Evolutionary conservation across 768 basidiomycete genomes (phyloP).

Genomic region (Tylopilus subfusipes): DNA sequence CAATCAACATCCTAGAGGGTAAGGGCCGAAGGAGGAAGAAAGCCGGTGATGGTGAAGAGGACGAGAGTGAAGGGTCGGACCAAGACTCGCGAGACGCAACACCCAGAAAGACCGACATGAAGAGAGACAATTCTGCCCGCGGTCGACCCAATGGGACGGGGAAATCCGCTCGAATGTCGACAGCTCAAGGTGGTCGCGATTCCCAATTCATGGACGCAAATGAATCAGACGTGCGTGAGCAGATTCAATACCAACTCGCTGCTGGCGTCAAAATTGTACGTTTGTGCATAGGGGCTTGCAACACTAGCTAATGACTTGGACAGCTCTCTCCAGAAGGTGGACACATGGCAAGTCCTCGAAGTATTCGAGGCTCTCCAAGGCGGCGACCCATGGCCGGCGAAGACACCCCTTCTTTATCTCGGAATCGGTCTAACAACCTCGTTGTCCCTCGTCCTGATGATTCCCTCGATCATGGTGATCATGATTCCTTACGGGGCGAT

Average conservation of each 20-base stretch:
- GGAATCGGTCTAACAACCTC: slow-evolving; percentile 42
- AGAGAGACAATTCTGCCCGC: slow-evolving; percentile 34
- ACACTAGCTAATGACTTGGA: slow-evolving; percentile 13
- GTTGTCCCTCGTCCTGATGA: slow-evolving; percentile 45
- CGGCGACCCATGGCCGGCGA: slow-evolving; percentile 35
- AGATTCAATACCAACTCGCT: slow-evolving; percentile 81
- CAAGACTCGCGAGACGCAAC: slow-evolving; percentile 54
- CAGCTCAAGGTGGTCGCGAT: slow-evolving; percentile 48
- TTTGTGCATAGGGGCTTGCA: slow-evolving; percentile 7
- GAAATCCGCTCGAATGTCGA: slow-evolving; percentile 38
- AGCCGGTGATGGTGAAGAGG: slow-evolving; percentile 31
- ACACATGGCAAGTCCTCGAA: slow-evolving; percentile 62
- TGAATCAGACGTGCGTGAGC: slow-evolving; percentile 75
- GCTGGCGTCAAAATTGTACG: slow-evolving; percentile 70
- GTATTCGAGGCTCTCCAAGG: slow-evolving; percentile 66
- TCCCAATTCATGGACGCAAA: slow-evolving; percentile 93
- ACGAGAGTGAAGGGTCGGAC: slow-evolving; percentile 38
- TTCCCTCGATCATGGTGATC: slow-evolving; percentile 39
- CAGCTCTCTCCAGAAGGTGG: slow-evolving; percentile 63
- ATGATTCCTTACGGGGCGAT: slow-evolving; percentile 41
- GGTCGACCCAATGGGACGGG: slow-evolving; percentile 27
- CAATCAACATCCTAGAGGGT: slow-evolving; percentile 84
- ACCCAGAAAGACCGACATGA: slow-evolving; percentile 50
- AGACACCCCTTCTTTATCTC: slow-evolving; percentile 39
- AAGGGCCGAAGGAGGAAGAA: slow-evolving; percentile 36